Percentiles rank a stretch among this genome's conserved stretches.
phyloP scores from a whole-genome alignment of 2,329 filamentous ascomycete species.

The Paecilomyces fulvus region DNA sequence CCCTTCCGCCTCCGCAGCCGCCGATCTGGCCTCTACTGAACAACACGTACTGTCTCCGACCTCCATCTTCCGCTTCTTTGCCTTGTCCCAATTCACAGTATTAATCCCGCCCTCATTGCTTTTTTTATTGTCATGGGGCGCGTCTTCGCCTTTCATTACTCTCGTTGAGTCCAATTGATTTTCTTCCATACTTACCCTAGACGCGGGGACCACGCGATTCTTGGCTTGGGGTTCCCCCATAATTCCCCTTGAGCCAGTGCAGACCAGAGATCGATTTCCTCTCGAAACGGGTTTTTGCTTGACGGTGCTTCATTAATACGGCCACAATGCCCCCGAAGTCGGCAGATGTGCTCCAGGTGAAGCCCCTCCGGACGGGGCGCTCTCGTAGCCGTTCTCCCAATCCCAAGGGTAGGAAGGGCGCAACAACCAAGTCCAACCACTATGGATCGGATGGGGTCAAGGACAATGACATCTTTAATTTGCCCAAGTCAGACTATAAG shows the following conservation, averaged over 20 bases:
- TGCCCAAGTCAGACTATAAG: constrained; percentile 77
- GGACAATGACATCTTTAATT: constrained; percentile 85
- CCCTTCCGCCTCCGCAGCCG: constrained; percentile 6
- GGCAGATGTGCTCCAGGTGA: constrained; percentile 29
- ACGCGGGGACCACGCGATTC: neutral
- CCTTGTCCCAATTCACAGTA: neutral
- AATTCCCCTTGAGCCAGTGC: neutral
- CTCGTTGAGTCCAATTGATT: constrained; percentile 24
- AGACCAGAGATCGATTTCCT: neutral
- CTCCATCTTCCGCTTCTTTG: constrained; percentile 15
- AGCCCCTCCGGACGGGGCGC: constrained; percentile 25
- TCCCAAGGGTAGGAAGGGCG: constrained; percentile 29
- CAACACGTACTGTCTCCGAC: constrained; percentile 20
- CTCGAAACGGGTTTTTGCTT: neutral
- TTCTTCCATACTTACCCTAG: constrained; percentile 1
- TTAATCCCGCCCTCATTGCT: neutral
- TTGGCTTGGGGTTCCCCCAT: neutral
- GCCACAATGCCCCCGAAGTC: constrained; percentile 20
- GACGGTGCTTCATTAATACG: constrained; percentile 2
- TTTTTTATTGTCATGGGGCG: constrained; percentile 24
- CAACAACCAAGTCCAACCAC: constrained; percentile 22
- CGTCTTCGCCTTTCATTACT: constrained; percentile 23
- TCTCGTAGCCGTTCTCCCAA: constrained; percentile 33
- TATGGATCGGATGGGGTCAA: constrained; percentile 50
- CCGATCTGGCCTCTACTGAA: constrained; percentile 25